Percentiles rank a stretch among this genome's conserved stretches.
These are phyloP conservation scores for Aspergillus quadrilineatus DNA, from an alignment of 2,329 filamentous ascomycete genomes.

Conservation along the genomic window DNA sequence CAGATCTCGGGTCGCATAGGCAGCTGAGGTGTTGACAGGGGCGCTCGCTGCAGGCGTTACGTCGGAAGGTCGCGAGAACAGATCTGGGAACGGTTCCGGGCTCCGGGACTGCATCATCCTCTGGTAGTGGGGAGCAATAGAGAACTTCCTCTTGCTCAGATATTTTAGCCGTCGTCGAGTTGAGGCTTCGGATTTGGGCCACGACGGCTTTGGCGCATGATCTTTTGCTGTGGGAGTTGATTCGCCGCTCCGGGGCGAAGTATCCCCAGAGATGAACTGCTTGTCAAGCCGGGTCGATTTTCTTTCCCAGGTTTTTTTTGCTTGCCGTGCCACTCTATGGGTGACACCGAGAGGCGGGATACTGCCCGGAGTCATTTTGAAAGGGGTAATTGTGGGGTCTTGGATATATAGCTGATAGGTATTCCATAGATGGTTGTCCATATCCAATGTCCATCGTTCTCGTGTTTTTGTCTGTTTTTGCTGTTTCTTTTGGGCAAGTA, in stretches of 20 bases:
- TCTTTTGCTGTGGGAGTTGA: constrained; percentile 47
- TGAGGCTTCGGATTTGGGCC: constrained; percentile 59
- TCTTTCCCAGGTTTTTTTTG: constrained; percentile 60
- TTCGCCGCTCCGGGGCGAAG: constrained; percentile 49
- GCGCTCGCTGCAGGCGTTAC: constrained; percentile 26
- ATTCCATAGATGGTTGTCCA: constrained; percentile 67
- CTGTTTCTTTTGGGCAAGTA: constrained; percentile 29
- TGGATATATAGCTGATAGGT: constrained; percentile 66
- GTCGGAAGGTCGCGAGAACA: constrained; percentile 33
- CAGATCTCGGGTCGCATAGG: constrained; percentile 46
- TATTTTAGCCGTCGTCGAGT: constrained; percentile 59
- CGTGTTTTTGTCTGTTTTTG: constrained; percentile 26
- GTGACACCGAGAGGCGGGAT: constrained; percentile 64
- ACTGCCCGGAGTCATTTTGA: constrained; percentile 65
- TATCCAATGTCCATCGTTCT: constrained; percentile 57
- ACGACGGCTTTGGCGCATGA: constrained; percentile 41
- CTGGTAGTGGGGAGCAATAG: constrained; percentile 63
- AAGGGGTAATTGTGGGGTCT: constrained; percentile 64
- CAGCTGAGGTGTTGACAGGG: constrained; percentile 26
- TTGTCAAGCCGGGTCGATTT: constrained; percentile 36
- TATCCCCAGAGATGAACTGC: constrained; percentile 11
- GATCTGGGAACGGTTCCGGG: constrained; percentile 56
- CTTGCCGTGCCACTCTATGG: constrained; percentile 61
- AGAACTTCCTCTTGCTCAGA: constrained; percentile 61
- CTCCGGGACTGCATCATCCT: constrained; percentile 60